Evolutionary conservation across 805 yeast genomes (phyloP).

Genomic region (Kregervanrija delftensis): DNA sequence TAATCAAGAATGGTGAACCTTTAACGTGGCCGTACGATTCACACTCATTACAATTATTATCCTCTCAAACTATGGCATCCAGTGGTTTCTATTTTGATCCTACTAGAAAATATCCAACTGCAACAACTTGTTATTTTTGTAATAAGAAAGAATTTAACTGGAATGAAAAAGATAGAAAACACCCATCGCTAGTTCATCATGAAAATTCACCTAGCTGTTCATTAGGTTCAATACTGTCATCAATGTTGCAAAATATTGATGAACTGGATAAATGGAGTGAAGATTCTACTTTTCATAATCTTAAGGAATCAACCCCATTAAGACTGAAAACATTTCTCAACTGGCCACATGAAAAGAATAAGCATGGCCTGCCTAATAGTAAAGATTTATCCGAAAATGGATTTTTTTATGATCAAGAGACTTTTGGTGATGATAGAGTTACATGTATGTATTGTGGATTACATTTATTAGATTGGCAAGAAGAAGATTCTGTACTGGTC

Average conservation of each 20-base stretch:
- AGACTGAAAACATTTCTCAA: constrained; percentile 29
- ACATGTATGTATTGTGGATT: constrained; percentile 60
- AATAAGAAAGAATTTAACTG: constrained; percentile 51
- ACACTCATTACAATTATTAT: constrained; percentile 11
- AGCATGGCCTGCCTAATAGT: too few relatives aligned
- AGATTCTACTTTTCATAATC: constrained; percentile 28
- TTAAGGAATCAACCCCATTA: constrained; percentile 27
- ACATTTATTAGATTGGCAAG: constrained; percentile 67
- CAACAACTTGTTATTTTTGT: constrained; percentile 56
- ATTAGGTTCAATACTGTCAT: constrained; percentile 14
- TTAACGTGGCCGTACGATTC: constrained; percentile 24
- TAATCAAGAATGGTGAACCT: constrained; percentile 14
- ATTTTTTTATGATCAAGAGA: constrained; percentile 38
- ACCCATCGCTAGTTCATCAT: constrained; percentile 19
- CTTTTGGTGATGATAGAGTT: constrained; percentile 43
- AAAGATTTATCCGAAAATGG: constrained; percentile 52
- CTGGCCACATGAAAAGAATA: constrained; percentile 39
- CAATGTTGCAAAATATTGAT: constrained; percentile 10
- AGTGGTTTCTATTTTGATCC: constrained; percentile 61
- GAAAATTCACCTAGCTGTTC: constrained; percentile 22
- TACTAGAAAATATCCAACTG: constrained; percentile 36
- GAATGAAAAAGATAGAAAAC: constrained; percentile 23
- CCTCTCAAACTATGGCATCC: constrained; percentile 34
- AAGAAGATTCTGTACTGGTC: constrained; percentile 50
- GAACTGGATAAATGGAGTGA: constrained; percentile 14